Evolutionary conservation across 495 filamentous ascomycete species (phyloP).

Genomic region (Saxophila tyrrhenica): DNA sequence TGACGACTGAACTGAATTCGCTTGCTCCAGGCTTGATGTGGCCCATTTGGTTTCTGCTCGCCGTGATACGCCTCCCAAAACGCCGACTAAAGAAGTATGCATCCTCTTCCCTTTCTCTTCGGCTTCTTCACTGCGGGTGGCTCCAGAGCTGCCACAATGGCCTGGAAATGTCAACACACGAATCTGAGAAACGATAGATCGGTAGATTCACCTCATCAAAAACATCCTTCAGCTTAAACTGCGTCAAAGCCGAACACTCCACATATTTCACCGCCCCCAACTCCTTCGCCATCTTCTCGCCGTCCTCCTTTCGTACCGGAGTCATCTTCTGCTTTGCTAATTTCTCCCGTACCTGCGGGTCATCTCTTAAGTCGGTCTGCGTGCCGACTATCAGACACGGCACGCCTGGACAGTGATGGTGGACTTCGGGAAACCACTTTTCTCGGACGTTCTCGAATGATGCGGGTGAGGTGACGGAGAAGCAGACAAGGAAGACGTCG

Average conservation of each 20-base stretch:
- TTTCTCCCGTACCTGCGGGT: slow-evolving; percentile 79
- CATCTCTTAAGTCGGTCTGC: slow-evolving; percentile 91
- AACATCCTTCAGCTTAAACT: slow-evolving; percentile 97
- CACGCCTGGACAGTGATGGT: slow-evolving; percentile 95
- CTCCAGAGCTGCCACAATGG: slow-evolving; percentile 34
- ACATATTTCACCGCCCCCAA: slow-evolving; percentile 96
- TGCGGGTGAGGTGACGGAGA: slow-evolving; percentile 95
- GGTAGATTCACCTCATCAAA: slow-evolving; percentile 77
- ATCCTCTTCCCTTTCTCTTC: slow-evolving; percentile 21
- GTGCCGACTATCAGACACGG: slow-evolving; percentile 97
- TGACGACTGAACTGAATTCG: background rate
- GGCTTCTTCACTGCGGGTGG: slow-evolving; percentile 24
- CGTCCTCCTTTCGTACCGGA: slow-evolving; percentile 82
- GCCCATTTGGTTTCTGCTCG: background rate
- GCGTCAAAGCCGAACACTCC: slow-evolving; percentile 93
- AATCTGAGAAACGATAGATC: background rate
- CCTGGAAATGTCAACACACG: slow-evolving; percentile 14
- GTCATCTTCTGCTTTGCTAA: slow-evolving; percentile 89
- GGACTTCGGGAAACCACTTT: slow-evolving; percentile 98
- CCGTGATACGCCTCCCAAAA: background rate
- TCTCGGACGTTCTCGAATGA: slow-evolving; percentile 98
- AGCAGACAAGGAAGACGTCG: slow-evolving; percentile 97
- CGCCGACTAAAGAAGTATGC: slow-evolving; percentile 15
- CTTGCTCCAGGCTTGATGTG: background rate
- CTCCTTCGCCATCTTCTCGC: slow-evolving; percentile 92